Percentiles rank a stretch among this genome's conserved stretches.
Conservation (phyloP, 768 basidiomycete species). For the Suillus alpinus region DNA sequence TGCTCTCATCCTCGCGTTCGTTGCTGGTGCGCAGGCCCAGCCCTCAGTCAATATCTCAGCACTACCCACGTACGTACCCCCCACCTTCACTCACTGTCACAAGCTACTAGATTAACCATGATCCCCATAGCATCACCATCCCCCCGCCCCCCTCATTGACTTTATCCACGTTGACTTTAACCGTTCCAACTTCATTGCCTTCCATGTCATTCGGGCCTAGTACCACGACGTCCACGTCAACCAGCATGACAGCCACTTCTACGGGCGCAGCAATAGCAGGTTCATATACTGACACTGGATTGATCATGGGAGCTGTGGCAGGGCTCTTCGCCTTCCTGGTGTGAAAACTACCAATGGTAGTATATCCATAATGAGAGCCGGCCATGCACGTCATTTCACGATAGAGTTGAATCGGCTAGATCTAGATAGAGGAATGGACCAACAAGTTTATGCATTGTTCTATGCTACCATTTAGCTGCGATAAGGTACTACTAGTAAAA, state of each 20-base stretch:
- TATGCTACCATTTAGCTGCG: not conserved
- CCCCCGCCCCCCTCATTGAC: not conserved
- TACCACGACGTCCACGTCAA: not conserved
- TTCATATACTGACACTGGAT: not conserved
- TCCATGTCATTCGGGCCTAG: not conserved
- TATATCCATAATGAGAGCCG: not conserved
- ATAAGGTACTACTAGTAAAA: not conserved
- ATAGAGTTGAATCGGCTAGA: not conserved
- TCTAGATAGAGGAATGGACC: not conserved
- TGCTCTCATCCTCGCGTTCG: not conserved
- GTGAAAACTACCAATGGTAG: not conserved
- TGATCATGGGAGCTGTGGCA: conserved; percentile 6
- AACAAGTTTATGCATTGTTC: not conserved
- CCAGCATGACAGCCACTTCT: not conserved
- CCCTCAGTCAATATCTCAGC: not conserved
- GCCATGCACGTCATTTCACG: not conserved
- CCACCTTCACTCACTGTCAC: not conserved
- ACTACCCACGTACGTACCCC: not conserved
- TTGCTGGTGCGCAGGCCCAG: not conserved
- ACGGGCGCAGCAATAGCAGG: conserved; percentile 1
- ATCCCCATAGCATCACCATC: not conserved
- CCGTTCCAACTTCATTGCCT: not conserved
- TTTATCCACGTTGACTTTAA: not conserved
- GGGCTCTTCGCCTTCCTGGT: not conserved
- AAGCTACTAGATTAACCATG: not conserved